Evolutionary conservation across 1,139 yeast species (phyloP).

Genomic region (Petasospora fabianii): DNA sequence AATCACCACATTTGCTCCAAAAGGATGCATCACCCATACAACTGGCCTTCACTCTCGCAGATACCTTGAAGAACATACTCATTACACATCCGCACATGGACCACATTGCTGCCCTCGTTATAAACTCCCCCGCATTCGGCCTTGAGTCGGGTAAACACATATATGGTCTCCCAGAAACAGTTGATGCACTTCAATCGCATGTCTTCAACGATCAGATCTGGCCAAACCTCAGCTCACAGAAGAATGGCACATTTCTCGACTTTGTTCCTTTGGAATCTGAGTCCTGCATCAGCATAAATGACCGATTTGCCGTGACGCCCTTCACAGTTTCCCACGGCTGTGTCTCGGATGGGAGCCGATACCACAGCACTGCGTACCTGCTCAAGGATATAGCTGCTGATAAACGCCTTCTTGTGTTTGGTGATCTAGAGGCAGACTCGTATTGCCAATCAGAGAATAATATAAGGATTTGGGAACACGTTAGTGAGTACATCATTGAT

Average conservation of each 20-base stretch:
- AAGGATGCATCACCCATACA: constrained; percentile 23
- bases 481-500: constrained; percentile 44
- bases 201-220: constrained; percentile 74
- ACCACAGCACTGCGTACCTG: constrained; percentile 47
- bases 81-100: constrained; percentile 86
- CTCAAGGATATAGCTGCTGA: constrained; percentile 28
- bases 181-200: constrained; percentile 48
- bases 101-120: constrained; percentile 64
- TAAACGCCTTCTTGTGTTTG: constrained; percentile 45
- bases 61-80: constrained; percentile 41
- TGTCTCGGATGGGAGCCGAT: constrained; percentile 12
- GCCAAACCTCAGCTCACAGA: constrained; percentile 51
- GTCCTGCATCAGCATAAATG: constrained; percentile 21
- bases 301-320: constrained; percentile 27
- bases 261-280: constrained; percentile 21
- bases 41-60: constrained; percentile 32
- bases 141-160: constrained; percentile 38
- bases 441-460: constrained; percentile 44
- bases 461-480: constrained; percentile 49
- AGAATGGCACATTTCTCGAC: constrained; percentile 25
- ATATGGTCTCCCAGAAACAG: constrained; percentile 52
- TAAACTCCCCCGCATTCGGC: constrained; percentile 65
- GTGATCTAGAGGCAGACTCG: constrained; percentile 75
- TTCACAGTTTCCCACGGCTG: constrained; percentile 36
- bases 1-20: not conserved